Evolutionary conservation across 345 rosid species (phyloP).

Genomic region (Aquilaria sinensis): DNA sequence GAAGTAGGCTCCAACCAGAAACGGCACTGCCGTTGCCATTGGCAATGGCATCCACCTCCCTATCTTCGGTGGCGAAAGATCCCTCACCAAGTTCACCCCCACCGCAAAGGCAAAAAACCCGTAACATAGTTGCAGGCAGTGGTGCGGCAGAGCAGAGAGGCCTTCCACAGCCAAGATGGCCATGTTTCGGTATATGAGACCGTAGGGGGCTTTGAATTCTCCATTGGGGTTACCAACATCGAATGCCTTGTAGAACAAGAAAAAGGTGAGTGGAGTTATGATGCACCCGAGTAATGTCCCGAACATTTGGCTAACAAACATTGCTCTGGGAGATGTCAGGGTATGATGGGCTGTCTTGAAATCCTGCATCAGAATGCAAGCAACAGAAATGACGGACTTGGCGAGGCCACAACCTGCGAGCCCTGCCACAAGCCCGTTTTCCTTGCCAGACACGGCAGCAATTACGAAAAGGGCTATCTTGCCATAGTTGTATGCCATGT

Average conservation of each 20-base stretch:
- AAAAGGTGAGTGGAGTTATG: slow-evolving; percentile 74
- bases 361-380: slow-evolving; percentile 93
- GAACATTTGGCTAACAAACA: slow-evolving; percentile 76
- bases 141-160: slow-evolving; percentile 55
- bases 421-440: slow-evolving; percentile 76
- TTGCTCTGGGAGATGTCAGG: slow-evolving; percentile 75
- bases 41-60: slow-evolving; percentile 91
- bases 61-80: slow-evolving; percentile 44
- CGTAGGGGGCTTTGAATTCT: slow-evolving; percentile 86
- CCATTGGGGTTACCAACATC: slow-evolving; percentile 90
- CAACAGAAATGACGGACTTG: slow-evolving; percentile 83
- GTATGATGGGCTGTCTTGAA: slow-evolving; percentile 88
- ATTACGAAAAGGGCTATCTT: slow-evolving; percentile 81
- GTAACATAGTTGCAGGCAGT: slow-evolving; percentile 41
- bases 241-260: slow-evolving; percentile 83
- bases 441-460: slow-evolving; percentile 72
- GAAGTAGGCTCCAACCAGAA: slow-evolving; percentile 87
- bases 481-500: slow-evolving; percentile 98
- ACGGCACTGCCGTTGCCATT: slow-evolving; percentile 82
- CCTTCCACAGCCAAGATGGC: slow-evolving; percentile 56
- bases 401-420: slow-evolving; percentile 87
- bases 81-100: slow-evolving; percentile 54
- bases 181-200: slow-evolving; percentile 87
- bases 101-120: slow-evolving; percentile 82
- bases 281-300: slow-evolving; percentile 78